These are phyloP conservation scores for Nicotiana otophora DNA, from an alignment of 257 asterid species.

Conservation along the genomic window DNA sequence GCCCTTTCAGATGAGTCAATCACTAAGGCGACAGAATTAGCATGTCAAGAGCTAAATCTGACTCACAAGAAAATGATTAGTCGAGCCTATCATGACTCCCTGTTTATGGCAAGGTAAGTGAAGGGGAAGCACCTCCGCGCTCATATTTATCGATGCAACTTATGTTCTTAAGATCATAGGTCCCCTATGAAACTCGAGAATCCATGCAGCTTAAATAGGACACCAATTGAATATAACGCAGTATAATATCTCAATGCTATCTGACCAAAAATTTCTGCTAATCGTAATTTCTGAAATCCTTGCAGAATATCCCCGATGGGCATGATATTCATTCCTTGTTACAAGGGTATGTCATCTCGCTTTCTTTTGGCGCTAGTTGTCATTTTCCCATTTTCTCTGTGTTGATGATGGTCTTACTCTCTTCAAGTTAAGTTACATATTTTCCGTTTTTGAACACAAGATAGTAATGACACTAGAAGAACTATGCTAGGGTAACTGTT, in stretches of 20 bases:
- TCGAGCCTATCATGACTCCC: constrained; percentile 92
- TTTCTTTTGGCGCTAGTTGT: neutral
- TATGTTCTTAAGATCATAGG: neutral
- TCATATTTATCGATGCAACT: neutral
- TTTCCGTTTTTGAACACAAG: neutral
- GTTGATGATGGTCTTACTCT: neutral
- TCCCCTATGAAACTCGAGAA: neutral
- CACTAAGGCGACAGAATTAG: constrained; percentile 66
- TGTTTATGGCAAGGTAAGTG: constrained; percentile 90
- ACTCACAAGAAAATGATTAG: constrained; percentile 90
- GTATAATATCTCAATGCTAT: neutral
- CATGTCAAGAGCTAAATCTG: constrained; percentile 63
- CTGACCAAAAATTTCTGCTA: neutral
- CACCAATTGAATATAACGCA: neutral
- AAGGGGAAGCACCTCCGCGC: neutral
- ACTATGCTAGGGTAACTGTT: neutral
- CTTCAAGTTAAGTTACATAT: neutral
- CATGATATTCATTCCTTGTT: constrained; percentile 97
- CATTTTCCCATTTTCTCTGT: neutral
- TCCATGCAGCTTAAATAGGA: neutral
- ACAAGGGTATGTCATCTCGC: constrained; percentile 52
- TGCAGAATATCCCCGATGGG: constrained; percentile 89
- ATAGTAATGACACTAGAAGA: neutral
- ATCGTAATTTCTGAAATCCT: neutral
- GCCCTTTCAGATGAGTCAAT: constrained; percentile 64